Conservation (phyloP, 2,329 filamentous ascomycete genomes). For the Stachybotrys echinatus region DNA sequence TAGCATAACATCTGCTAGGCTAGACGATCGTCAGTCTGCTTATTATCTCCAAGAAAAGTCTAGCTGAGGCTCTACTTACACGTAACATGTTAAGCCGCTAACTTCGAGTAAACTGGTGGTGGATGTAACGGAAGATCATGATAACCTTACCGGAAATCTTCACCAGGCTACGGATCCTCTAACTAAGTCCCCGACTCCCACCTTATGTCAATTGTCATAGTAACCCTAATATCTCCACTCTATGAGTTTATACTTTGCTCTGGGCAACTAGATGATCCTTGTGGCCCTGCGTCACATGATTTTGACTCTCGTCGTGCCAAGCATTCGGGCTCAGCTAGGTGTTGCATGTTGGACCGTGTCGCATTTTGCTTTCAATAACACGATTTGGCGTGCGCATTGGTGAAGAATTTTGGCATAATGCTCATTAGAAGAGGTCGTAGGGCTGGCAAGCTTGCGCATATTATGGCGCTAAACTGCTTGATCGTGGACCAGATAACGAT, state of each 20-base stretch:
- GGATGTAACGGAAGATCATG: no score
- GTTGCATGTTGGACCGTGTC: background rate
- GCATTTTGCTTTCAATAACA: background rate
- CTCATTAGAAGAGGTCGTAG: background rate
- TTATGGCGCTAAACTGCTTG: background rate
- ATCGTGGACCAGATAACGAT: background rate
- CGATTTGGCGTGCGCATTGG: no score
- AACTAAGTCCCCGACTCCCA: background rate
- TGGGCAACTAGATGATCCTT: background rate
- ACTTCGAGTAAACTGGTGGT: no score
- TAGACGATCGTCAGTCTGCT: no score
- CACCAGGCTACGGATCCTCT: no score
- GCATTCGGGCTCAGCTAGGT: background rate
- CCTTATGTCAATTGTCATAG: background rate
- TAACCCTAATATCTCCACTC: background rate
- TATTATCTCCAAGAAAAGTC: no score
- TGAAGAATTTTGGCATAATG: background rate
- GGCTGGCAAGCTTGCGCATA: background rate
- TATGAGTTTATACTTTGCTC: background rate
- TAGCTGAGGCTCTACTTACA: no score
- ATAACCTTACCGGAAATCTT: no score
- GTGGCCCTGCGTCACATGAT: background rate
- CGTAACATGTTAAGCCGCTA: no score
- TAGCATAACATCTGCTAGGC: no score
- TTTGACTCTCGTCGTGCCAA: background rate